Evolutionary conservation across 2,329 filamentous ascomycete species (phyloP).

Genomic region (Trichophyton simii): DNA sequence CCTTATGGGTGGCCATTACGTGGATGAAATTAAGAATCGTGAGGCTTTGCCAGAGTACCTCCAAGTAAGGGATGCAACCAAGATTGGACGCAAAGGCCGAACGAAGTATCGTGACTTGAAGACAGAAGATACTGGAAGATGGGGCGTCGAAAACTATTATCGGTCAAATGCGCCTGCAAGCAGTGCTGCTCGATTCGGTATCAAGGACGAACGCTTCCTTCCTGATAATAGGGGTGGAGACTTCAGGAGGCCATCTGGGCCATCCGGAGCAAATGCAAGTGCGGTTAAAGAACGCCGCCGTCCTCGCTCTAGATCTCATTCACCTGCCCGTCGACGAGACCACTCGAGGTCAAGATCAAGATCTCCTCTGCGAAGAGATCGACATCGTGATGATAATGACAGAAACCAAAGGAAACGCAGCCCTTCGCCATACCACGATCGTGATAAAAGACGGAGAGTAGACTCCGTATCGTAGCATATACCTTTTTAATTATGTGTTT

Average conservation of each 20-base stretch:
- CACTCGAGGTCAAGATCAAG: constrained; percentile 31
- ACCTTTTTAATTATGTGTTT: not conserved
- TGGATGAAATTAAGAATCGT: constrained; percentile 70
- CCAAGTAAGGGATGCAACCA: constrained; percentile 86
- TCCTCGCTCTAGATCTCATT: constrained; percentile 23
- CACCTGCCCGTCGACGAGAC: constrained; percentile 7
- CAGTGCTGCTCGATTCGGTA: constrained; percentile 25
- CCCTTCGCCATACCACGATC: constrained; percentile 30
- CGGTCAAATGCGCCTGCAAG: constrained; percentile 10
- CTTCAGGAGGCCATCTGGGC: constrained; percentile 18
- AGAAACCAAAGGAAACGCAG: constrained; percentile 29
- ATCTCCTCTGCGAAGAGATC: constrained; percentile 17
- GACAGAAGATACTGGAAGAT: constrained; percentile 79
- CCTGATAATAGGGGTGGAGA: constrained; percentile 31
- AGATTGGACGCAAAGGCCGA: constrained; percentile 80
- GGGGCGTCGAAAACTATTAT: constrained; percentile 47
- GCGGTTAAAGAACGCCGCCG: constrained; percentile 27
- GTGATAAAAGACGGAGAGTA: constrained; percentile 31
- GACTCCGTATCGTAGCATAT: constrained; percentile 10
- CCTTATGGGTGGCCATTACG: constrained; percentile 71
- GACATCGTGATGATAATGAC: constrained; percentile 33
- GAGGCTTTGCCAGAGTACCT: constrained; percentile 80
- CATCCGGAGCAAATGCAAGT: constrained; percentile 37
- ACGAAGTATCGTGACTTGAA: constrained; percentile 82
- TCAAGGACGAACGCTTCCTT: constrained; percentile 36